Evolutionary conservation across 1,139 yeast species (phyloP).

Genomic region (Debaryomycetaceae sp.): DNA sequence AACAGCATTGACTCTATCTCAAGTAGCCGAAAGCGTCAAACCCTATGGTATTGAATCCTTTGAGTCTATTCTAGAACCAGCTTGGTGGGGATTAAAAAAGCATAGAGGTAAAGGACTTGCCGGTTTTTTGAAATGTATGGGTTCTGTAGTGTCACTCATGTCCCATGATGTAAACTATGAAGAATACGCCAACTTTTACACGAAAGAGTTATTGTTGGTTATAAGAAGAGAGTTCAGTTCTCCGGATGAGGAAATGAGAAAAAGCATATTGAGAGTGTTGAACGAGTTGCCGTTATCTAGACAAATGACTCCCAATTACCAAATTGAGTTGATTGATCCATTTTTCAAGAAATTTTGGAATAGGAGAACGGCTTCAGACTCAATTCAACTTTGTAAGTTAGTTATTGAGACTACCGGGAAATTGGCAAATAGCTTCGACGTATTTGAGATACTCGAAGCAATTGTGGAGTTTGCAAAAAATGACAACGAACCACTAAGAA

Average conservation of each 20-base stretch:
- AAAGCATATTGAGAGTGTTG: constrained; percentile 54
- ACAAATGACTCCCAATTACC: constrained; percentile 26
- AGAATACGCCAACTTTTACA: constrained; percentile 76
- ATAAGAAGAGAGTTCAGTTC: constrained; percentile 71
- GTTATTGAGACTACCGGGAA: constrained; percentile 75
- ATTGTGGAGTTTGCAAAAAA: constrained; percentile 67
- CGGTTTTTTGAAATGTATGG: constrained; percentile 74
- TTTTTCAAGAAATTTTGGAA: constrained; percentile 80
- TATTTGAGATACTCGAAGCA: constrained; percentile 54
- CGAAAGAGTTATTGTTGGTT: constrained; percentile 67
- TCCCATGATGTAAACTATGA: constrained; percentile 47
- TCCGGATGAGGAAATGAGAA: constrained; percentile 88
- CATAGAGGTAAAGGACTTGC: constrained; percentile 81
- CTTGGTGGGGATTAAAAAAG: constrained; percentile 75
- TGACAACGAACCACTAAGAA: constrained; percentile 75
- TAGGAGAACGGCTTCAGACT: constrained; percentile 60
- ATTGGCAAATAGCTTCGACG: constrained; percentile 67
- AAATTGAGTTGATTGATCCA: constrained; percentile 49
- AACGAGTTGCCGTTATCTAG: constrained; percentile 30
- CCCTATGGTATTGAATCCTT: constrained; percentile 94
- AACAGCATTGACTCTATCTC: constrained; percentile 69
- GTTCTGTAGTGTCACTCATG: constrained; percentile 83
- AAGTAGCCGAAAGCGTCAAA: constrained; percentile 77
- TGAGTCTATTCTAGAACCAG: constrained; percentile 62
- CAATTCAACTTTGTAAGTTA: constrained; percentile 43